Conservation (phyloP, 495 filamentous ascomycete genomes). For the Neurospora cerealis region DNA sequence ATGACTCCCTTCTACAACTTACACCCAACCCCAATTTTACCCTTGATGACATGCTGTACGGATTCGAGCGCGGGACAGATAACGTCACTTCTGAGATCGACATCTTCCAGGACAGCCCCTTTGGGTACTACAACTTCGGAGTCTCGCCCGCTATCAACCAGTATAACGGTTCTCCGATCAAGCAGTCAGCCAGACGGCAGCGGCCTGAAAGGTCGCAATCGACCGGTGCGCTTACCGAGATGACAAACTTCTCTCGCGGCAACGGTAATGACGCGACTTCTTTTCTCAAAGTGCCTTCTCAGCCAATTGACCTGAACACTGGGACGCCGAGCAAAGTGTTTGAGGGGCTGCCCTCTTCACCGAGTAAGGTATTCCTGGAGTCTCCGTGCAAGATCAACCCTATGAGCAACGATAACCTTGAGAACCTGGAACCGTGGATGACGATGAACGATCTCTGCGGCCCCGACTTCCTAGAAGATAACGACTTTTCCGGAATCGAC, state of each 20-base stretch:
- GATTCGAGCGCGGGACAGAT: constrained; percentile 36
- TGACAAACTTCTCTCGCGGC: constrained; percentile 45
- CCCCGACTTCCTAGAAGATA: constrained; percentile 45
- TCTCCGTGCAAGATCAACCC: constrained; percentile 36
- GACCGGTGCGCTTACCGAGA: constrained; percentile 54
- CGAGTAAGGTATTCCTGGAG: constrained; percentile 46
- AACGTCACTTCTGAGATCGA: constrained; percentile 52
- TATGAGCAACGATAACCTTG: constrained; percentile 27
- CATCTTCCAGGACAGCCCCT: constrained; percentile 56
- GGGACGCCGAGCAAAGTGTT: constrained; percentile 49
- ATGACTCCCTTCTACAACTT: constrained; percentile 53
- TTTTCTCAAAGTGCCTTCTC: constrained; percentile 34
- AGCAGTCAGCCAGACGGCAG: constrained; percentile 57
- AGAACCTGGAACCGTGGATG: constrained; percentile 29
- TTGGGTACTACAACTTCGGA: constrained; percentile 28
- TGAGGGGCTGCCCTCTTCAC: constrained; percentile 33
- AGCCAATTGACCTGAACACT: constrained; percentile 28
- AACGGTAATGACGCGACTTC: constrained; percentile 37
- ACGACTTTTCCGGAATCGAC: constrained; percentile 65
- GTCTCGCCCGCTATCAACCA: constrained; percentile 23
- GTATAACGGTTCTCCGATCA: constrained; percentile 61
- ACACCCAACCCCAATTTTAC: constrained; percentile 59
- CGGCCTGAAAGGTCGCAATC: constrained; percentile 48
- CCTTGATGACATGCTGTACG: constrained; percentile 35
- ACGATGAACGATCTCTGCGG: constrained; percentile 45